Base-by-base conservation (phyloP, 1,139 yeast genomes). In the Suhomyces choctaworum region DNA sequence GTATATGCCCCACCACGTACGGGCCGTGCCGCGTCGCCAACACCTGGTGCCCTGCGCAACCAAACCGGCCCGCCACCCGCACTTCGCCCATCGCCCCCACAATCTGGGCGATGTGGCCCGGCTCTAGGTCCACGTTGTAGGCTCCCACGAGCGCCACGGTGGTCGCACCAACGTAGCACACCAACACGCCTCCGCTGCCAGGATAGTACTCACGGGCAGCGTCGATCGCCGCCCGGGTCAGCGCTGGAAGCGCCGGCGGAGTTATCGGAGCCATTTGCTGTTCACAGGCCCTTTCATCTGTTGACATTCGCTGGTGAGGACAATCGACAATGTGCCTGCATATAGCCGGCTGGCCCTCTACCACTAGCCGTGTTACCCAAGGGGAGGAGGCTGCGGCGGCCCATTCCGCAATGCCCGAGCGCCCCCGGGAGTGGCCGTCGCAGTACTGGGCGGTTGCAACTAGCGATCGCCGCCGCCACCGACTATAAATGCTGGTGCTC, bases 201-300 rank as follows among this genome's bases (percentile, higher is more conserved):
- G 30, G 16, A 27, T 34, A 29, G 19, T 34, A 34, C 15, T 30
- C 24, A 4, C 22, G 16, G 14, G 21, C 8, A 19, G 25, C 21
- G n/a, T 25, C 23, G 11, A 33, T 21, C 16, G 26, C 12, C n/a
- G 14, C 12, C 12, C 25, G 13, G 11, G 37, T 26, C 20, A 26
- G 22, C 13, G 12, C 16, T 10, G 33, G 37, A 20, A 32, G 27
- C 17, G 14, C 16, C 23, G 29, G 31, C 32, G 39, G 39, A 31
- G 30, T 24, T 36, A 36, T 27, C 39, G 39, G 34, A 10, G 17
- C 22, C 24, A 20, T 25, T n/a, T n/a, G n/a, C n/a, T n/a, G n/a
- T n/a, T n/a, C n/a, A n/a, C n/a, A n/a, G n/a, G n/a, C n/a, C n/a
- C n/a, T n/a, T n/a, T n/a, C n/a, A n/a, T n/a, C n/a, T n/a, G n/a